Evolutionary conservation across 2,329 filamentous ascomycete species (phyloP).

Genomic region (Sclerotinia glacialis): DNA sequence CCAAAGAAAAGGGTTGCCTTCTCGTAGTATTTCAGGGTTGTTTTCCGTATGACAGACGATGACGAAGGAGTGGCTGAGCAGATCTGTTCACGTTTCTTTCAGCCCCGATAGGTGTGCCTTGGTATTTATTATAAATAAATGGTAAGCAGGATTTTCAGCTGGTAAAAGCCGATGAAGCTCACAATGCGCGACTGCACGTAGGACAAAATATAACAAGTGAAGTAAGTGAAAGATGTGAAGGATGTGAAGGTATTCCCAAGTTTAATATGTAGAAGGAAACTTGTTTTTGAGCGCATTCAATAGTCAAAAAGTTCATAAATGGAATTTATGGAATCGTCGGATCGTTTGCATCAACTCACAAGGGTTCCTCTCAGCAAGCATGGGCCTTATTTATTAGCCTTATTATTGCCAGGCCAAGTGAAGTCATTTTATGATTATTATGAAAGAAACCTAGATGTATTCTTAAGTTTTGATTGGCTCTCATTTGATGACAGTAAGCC

Average conservation of each 20-base stretch:
- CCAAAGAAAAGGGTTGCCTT: constrained; percentile 9
- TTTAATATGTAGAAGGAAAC: neutral
- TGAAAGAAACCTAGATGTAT: neutral
- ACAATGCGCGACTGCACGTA: neutral
- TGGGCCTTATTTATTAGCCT: no score
- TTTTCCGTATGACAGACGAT: constrained; percentile 26
- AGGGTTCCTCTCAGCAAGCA: neutral
- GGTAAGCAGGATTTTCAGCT: neutral
- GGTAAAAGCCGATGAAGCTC: neutral
- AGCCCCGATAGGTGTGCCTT: constrained; percentile 18
- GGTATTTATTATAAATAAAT: neutral
- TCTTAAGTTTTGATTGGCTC: neutral
- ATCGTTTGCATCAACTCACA: constrained; percentile 20
- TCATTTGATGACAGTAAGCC: neutral
- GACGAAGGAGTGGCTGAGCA: constrained; percentile 36
- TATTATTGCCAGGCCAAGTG: neutral
- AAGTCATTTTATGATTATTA: constrained; percentile 11
- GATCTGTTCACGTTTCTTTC: constrained; percentile 15
- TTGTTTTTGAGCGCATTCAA: constrained; percentile 13
- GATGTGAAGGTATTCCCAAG: constrained; percentile 12
- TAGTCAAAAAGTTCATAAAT: neutral
- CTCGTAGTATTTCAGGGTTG: constrained; percentile 17
- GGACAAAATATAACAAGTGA: neutral
- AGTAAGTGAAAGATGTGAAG: neutral
- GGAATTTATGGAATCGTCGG: constrained; percentile 16